These are phyloP conservation scores for Rhododendron ferrugineum DNA, from an alignment of 148 eudicot genomes.

Conservation along the genomic window DNA sequence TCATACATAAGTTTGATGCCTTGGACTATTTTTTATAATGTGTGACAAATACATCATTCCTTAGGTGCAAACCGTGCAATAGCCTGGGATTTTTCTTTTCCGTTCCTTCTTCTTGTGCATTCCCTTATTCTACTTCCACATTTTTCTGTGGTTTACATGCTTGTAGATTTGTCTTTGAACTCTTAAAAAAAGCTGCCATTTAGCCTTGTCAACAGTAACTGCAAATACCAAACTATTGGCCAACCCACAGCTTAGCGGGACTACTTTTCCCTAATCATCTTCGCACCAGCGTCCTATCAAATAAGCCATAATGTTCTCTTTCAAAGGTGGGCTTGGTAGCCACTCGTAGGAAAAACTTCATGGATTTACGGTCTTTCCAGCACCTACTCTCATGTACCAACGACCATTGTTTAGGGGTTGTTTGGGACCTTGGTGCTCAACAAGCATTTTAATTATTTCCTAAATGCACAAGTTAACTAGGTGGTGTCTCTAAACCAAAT, in stretches of 20 bases:
- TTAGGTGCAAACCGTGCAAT: background rate
- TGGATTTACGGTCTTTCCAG: background rate
- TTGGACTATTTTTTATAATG: background rate
- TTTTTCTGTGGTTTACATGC: background rate
- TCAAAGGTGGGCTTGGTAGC: background rate
- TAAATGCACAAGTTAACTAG: background rate
- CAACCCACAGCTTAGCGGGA: background rate
- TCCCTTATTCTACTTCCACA: background rate
- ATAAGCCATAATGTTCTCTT: background rate
- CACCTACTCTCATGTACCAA: background rate
- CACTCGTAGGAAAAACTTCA: background rate
- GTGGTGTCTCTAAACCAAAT: background rate
- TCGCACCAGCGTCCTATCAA: background rate
- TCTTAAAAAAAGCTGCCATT: background rate
- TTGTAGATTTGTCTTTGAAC: background rate
- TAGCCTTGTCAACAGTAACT: background rate
- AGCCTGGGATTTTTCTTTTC: background rate
- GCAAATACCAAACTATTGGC: background rate
- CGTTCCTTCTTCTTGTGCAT: background rate
- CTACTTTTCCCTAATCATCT: background rate
- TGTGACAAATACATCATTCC: background rate
- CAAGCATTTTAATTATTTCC: background rate
- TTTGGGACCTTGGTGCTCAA: background rate
- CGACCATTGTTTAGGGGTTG: background rate
- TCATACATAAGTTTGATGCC: background rate